phyloP scores from a whole-genome alignment of 2,329 filamentous ascomycete species.

The Sarocladium brachiariae region DNA sequence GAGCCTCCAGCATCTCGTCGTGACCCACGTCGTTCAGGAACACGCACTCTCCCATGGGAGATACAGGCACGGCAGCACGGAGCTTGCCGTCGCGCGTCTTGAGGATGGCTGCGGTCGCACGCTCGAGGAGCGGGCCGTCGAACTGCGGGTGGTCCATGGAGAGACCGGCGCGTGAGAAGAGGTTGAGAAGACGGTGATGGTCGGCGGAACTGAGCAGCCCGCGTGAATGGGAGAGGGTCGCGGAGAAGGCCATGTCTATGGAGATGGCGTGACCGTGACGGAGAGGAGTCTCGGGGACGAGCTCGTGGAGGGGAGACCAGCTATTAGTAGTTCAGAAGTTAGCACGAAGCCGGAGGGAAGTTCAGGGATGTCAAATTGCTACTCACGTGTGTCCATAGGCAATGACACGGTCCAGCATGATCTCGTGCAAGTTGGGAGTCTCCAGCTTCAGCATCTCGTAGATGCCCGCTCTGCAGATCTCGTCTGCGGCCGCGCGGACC shows the following conservation, averaged over 20 bases:
- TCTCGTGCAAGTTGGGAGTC: slow-evolving; percentile 67
- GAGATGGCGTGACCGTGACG: slow-evolving; percentile 69
- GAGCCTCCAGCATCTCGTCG: slow-evolving; percentile 54
- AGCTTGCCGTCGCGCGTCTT: slow-evolving; percentile 65
- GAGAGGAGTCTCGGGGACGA: slow-evolving; percentile 60
- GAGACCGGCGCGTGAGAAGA: slow-evolving; percentile 64
- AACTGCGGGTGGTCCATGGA: slow-evolving; percentile 67
- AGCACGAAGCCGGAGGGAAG: background rate
- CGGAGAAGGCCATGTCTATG: slow-evolving; percentile 70
- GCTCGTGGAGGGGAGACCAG: slow-evolving; percentile 66
- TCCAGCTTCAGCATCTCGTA: slow-evolving; percentile 68
- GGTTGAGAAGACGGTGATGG: slow-evolving; percentile 53
- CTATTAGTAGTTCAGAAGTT: slow-evolving; percentile 23
- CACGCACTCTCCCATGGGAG: slow-evolving; percentile 57
- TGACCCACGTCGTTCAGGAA: slow-evolving; percentile 62
- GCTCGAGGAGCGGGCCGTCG: slow-evolving; percentile 56
- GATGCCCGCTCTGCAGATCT: slow-evolving; percentile 63
- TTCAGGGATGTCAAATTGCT: background rate
- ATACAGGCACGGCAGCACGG: slow-evolving; percentile 57
- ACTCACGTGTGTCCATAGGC: slow-evolving; percentile 64
- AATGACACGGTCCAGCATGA: slow-evolving; percentile 64
- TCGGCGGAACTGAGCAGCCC: slow-evolving; percentile 54
- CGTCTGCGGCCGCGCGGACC: slow-evolving; percentile 54
- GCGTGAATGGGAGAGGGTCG: slow-evolving; percentile 58
- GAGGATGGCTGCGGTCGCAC: slow-evolving; percentile 61